Evolutionary conservation across 495 filamentous ascomycete species (phyloP), one percentile per base, ranked within the genome.

Genomic region (Physcia stellaris): DNA sequence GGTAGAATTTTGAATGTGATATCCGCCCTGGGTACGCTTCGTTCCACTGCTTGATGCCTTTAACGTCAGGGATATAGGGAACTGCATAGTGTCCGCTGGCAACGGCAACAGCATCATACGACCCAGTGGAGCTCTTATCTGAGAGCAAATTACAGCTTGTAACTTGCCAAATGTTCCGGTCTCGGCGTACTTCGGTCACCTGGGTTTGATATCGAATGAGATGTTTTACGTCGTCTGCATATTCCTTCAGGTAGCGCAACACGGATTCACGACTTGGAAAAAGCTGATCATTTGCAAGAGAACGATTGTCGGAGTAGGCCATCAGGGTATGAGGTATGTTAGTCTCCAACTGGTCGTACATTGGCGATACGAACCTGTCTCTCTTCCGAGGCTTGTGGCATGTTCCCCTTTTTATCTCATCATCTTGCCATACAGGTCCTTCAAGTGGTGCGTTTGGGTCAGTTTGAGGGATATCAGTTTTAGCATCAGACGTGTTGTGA

Each of bases 241-340:
- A 95, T 27, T 67, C 54, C 12, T 80, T 59, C 3, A 96, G 58
- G 53, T 96, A 96, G 26, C 70, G 50, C 39, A 75, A 69, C 11
- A 94, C 81, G 10, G 60, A 57, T 36, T 70, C 49, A 44, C 84
- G 73, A 10, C 61, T 61, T 0, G 88, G 87, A 47, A 92, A 90
- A 6, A 94, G 64, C 46, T 80, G 75, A 15, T 61, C 45, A 3
- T 77, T 68, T 4, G 58, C 24, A 0, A 74, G 68, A 40, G 88
- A 88, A 11, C 62, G 46, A 11, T 73, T 60, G 36, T 92, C 84
- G 7, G 83, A 79, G 53, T 74, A 92, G 4, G 64, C 52, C 88
- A 96, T 95, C 41, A 95, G 50, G 1, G 62, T 60, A 38, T 86
- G 74, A 1, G 87, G 85, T 26, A 94, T 84, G 52, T 96, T 96